Evolutionary conservation across 225 moss, liverwort and hornwort genomes (phyloP), one percentile per base, ranked within the genome.

Genomic region (Physcomitrium patens): DNA sequence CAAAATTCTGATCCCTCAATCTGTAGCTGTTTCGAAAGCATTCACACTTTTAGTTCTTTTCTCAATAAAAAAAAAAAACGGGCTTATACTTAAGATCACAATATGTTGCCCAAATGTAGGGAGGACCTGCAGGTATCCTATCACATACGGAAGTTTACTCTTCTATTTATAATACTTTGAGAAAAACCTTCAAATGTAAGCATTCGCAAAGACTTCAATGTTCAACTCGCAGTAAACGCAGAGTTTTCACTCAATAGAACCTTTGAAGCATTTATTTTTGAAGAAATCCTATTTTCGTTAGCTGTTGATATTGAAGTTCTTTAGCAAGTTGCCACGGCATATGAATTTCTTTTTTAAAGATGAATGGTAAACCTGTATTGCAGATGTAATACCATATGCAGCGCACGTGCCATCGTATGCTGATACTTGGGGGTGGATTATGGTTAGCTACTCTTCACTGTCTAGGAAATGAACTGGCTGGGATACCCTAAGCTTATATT

Each of bases 391-490:
- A 47, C 94, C 94, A 7, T 97, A 97, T 69, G 89, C 92, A 37
- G 94, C 94, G 17, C 96, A 97, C 76, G 92, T 97, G 76, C 96
- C 96, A 13, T 97, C 96, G 6, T 94, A 92, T 76, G 96, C 96
- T 27, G 94, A 97, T 80, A 89, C 96, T 43, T 97, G 96, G 94
- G 96, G 94, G 31, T 97, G 96, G 96, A 51, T 97, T 28, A 94
- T 97, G 96, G 94, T 92, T 63, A 77, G 80, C 64, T 54, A 7
- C 70, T 75, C 57, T 53, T 56, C 31, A 13, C 42, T 56, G 7
- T 37, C 24, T 51, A 12, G 57, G 24, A 14, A 10, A 54, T 42
- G 42, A 45, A 20, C 3, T 27, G 27, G 20, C 3, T 2, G 3
- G n/a, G 8, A 24, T 67, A 7, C 16, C 43, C 10, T 56, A 1